Percentiles rank a stretch among this genome's conserved stretches.
Conservation (phyloP, 148 eudicot genomes). For the Arctostaphylos glauca region DNA sequence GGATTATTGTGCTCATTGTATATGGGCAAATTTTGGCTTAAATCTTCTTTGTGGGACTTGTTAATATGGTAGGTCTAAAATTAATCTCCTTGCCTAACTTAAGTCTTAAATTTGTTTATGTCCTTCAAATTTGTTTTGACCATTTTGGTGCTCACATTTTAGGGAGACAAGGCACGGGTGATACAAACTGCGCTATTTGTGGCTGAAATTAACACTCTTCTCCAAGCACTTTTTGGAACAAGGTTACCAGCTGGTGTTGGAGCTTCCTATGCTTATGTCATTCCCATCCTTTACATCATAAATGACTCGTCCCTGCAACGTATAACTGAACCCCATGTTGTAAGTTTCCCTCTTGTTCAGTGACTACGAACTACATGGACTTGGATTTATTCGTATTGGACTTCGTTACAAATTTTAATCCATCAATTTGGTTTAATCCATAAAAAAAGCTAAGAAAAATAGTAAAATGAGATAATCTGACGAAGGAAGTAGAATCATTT, state of each 20-base stretch:
- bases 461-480: not conserved
- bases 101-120: not conserved
- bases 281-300: slow-evolving; percentile 85
- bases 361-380: not conserved
- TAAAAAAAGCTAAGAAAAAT: not conserved
- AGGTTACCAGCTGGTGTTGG: slow-evolving; percentile 94
- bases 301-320: slow-evolving; percentile 77
- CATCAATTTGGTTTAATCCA: not conserved
- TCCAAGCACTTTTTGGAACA: slow-evolving; percentile 97
- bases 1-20: slow-evolving; percentile 7
- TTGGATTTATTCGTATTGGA: not conserved
- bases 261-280: slow-evolving; percentile 84
- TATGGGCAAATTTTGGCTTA: slow-evolving; percentile 7
- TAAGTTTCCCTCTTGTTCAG: slow-evolving; percentile 32
- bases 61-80: slow-evolving; percentile 12
- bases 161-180: slow-evolving; percentile 99
- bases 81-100: slow-evolving; percentile 6
- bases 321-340: slow-evolving; percentile 67
- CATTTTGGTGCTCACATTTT: slow-evolving; percentile 23
- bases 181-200: slow-evolving; percentile 93
- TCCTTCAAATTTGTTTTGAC: not conserved
- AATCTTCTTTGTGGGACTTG: slow-evolving; percentile 13
- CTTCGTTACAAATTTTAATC: not conserved
- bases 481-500: not conserved
- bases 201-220: slow-evolving; percentile 89